phyloP scores from a whole-genome alignment of 495 filamentous ascomycete species.

The Penicillium pulvis region DNA sequence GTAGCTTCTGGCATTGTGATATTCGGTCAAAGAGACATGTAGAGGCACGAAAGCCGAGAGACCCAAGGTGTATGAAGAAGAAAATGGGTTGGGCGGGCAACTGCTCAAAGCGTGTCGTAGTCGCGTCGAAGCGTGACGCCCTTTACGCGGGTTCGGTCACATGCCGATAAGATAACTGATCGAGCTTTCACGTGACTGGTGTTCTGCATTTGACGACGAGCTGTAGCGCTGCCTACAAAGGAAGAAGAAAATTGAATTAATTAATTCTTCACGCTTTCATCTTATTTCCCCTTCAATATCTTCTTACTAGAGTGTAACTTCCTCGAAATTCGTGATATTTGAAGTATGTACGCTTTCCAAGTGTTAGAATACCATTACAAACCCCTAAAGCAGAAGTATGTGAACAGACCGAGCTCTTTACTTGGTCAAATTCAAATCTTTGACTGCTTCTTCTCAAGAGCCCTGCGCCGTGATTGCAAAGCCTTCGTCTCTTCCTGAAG shows the following conservation, averaged over 20 bases:
- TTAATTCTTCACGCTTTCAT: no score
- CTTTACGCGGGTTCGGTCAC: constrained; percentile 1
- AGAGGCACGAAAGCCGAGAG: not conserved
- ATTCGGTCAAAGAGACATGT: constrained; percentile 19
- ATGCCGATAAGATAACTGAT: constrained; percentile 10
- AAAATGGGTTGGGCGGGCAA: not conserved
- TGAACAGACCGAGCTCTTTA: no score
- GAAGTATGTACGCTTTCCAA: no score
- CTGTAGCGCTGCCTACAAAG: no score
- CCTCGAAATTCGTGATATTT: no score
- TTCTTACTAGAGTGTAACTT: no score
- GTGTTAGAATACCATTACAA: no score
- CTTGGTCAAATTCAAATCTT: constrained; percentile 27
- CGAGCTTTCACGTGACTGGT: not conserved
- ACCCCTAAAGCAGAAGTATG: no score
- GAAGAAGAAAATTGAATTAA: no score
- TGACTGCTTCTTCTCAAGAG: constrained; percentile 34
- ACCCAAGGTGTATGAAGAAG: not conserved
- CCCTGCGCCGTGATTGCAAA: constrained; percentile 33
- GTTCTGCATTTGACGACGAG: no score
- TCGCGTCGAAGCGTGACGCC: not conserved
- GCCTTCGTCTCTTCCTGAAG: constrained; percentile 48
- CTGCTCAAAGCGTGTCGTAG: constrained; percentile 1
- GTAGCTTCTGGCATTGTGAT: constrained; percentile 54
- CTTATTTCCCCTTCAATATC: no score